Evolutionary conservation across 495 filamentous ascomycete genomes (phyloP).

Genomic region (Tuber aestivum): DNA sequence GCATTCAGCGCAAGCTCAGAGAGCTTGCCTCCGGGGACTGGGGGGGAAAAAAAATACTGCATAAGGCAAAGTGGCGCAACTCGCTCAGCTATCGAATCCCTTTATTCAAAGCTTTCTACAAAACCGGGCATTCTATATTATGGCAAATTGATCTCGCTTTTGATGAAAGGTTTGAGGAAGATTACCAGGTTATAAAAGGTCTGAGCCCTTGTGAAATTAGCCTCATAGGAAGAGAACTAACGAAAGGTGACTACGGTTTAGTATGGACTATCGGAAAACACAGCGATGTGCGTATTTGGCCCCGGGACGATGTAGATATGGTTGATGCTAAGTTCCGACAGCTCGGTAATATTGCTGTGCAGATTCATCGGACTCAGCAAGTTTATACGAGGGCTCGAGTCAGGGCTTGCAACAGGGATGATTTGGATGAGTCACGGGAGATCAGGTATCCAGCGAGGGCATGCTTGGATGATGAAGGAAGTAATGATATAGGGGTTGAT

Average conservation of each 20-base stretch:
- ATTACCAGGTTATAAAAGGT: constrained; percentile 32
- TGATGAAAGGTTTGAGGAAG: constrained; percentile 16
- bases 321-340: neutral
- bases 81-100: neutral
- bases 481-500: neutral
- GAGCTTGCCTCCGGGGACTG: too few relatives aligned
- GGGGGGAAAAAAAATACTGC: too few relatives aligned
- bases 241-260: neutral
- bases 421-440: neutral
- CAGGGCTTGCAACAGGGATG: constrained; percentile 1
- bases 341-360: neutral
- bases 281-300: neutral
- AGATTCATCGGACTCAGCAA: neutral
- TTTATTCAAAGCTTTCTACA: constrained; percentile 14
- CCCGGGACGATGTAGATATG: neutral
- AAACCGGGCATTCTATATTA: constrained; percentile 17
- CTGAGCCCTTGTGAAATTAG: neutral
- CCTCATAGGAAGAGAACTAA: neutral
- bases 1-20: neutral
- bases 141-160: constrained; percentile 34
- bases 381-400: neutral
- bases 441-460: neutral
- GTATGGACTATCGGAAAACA: constrained; percentile 23
- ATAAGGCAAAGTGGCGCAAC: too few relatives aligned
- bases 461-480: neutral